phyloP scores from a whole-genome alignment of 768 basidiomycete genomes.

The Gyrodon lividus region DNA sequence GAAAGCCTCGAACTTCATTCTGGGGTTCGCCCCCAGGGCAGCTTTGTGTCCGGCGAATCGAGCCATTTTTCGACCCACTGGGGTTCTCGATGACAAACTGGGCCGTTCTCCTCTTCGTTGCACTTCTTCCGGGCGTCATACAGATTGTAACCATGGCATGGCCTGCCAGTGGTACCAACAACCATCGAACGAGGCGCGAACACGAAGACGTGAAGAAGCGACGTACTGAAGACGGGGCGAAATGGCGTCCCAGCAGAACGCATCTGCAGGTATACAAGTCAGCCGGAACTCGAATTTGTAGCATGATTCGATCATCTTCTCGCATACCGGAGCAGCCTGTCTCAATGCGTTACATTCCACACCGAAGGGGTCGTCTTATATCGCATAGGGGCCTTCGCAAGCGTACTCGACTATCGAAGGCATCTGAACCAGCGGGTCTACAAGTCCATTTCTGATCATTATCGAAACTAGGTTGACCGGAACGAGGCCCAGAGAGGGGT shows the following conservation, averaged over 20 bases:
- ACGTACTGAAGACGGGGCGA: conserved; percentile 9
- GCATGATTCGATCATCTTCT: conserved; percentile 42
- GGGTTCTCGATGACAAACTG: conserved; percentile 41
- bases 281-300: conserved; percentile 33
- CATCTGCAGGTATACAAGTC: conserved; percentile 38
- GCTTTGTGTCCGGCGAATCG: conserved; percentile 47
- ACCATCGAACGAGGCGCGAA: neutral
- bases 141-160: conserved; percentile 42
- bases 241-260: conserved; percentile 40
- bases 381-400: conserved; percentile 38
- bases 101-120: conserved; percentile 37
- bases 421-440: conserved; percentile 46
- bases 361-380: conserved; percentile 43
- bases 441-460: conserved; percentile 50
- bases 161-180: no score
- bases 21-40: conserved; percentile 39
- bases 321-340: conserved; percentile 40
- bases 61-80: conserved; percentile 52
- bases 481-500: conserved; percentile 25
- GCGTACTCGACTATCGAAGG: conserved; percentile 44
- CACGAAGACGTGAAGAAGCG: neutral
- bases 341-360: conserved; percentile 40
- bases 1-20: conserved; percentile 34
- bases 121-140: conserved; percentile 52
- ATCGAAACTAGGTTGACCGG: conserved; percentile 43